A percentile compares a stretch with the other conserved stretches of the same genome.
These are phyloP conservation scores for Myxozyma melibiosi DNA, from an alignment of 805 yeast species.

Conservation along the genomic window DNA sequence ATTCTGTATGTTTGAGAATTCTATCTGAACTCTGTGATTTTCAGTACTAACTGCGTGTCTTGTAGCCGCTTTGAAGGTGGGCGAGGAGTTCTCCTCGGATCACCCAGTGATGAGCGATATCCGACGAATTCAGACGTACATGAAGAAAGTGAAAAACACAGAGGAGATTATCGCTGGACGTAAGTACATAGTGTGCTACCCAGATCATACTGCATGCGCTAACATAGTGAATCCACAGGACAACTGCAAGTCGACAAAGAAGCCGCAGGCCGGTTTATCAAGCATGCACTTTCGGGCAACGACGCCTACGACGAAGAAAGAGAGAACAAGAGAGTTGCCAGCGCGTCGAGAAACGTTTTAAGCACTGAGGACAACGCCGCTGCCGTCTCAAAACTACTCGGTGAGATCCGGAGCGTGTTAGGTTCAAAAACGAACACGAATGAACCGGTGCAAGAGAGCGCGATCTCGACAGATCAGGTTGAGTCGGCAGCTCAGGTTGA, in stretches of 20 bases:
- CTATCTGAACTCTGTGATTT: no score
- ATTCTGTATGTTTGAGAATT: conserved; percentile 12
- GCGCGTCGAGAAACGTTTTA: no score
- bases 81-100: conserved; percentile 2
- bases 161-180: conserved; percentile 29
- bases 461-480: no score
- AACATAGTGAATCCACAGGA: conserved; percentile 6
- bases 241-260: conserved; percentile 17
- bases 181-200: conserved; percentile 10
- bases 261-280: conserved; percentile 31
- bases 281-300: conserved; percentile 28
- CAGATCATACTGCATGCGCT: background rate
- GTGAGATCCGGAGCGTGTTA: background rate
- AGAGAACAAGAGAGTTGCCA: conserved; percentile 2
- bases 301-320: conserved; percentile 18
- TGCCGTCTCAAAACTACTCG: background rate
- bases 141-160: conserved; percentile 28
- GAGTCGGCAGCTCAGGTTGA: no score
- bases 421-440: background rate
- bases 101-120: conserved; percentile 30
- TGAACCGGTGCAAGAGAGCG: background rate
- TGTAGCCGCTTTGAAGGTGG: conserved; percentile 24
- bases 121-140: conserved; percentile 22
- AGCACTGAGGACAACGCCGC: background rate
- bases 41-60: background rate